These are phyloP conservation scores for Aspergillus viridinutans DNA, from an alignment of 2,329 filamentous ascomycete species.

Conservation along the genomic window DNA sequence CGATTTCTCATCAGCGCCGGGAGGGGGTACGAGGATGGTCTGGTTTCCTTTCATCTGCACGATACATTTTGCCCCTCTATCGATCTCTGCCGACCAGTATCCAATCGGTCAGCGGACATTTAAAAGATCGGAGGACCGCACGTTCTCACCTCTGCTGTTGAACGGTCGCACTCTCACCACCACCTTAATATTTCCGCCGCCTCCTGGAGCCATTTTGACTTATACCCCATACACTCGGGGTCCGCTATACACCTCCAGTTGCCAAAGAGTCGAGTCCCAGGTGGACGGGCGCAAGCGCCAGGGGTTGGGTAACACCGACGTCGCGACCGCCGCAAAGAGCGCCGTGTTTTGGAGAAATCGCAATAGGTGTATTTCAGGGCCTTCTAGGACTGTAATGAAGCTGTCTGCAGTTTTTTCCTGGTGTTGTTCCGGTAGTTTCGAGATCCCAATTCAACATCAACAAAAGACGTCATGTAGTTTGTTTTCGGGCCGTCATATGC, in stretches of 20 bases:
- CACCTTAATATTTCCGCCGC: slow-evolving; percentile 98
- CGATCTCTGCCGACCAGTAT: slow-evolving; percentile 61
- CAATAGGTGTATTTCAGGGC: slow-evolving; percentile 4
- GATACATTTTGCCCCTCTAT: slow-evolving; percentile 90
- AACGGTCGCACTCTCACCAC: slow-evolving; percentile 95
- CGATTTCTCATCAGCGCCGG: slow-evolving; percentile 52
- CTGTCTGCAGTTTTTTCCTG: slow-evolving; percentile 4
- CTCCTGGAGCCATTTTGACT: slow-evolving; percentile 60
- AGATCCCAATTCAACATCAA: slow-evolving; percentile 23
- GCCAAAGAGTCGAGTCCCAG: slow-evolving; percentile 9
- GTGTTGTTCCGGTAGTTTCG: slow-evolving; percentile 11
- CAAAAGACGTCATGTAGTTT: slow-evolving; percentile 36
- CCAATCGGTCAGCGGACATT: slow-evolving; percentile 6
- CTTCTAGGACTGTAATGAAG: background rate
- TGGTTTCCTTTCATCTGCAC: slow-evolving; percentile 94
- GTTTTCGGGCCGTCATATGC: slow-evolving; percentile 10
- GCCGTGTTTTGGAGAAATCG: slow-evolving; percentile 19
- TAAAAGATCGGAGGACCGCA: background rate
- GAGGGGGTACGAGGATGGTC: slow-evolving; percentile 75
- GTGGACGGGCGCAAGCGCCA: slow-evolving; percentile 10
- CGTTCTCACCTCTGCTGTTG: slow-evolving; percentile 75
- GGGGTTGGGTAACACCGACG: slow-evolving; percentile 17
- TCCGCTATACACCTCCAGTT: slow-evolving; percentile 12
- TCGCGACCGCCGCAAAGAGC: slow-evolving; percentile 32
- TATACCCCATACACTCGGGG: slow-evolving; percentile 34